phyloP scores from a whole-genome alignment of 2,329 filamentous ascomycete species.

The Sarocladium brachiariae region DNA sequence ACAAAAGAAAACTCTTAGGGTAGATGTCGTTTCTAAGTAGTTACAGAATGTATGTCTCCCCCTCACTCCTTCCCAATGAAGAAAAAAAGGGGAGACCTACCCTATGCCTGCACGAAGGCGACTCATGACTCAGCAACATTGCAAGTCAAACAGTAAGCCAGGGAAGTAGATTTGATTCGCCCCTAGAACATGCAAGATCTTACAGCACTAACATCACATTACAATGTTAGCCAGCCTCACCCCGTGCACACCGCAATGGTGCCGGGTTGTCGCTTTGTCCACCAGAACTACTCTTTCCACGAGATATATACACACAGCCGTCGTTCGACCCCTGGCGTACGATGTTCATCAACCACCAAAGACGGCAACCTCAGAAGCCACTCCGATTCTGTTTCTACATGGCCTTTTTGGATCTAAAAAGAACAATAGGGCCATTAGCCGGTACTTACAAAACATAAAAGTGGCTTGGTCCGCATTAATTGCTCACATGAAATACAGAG shows the following conservation, averaged over 20 bases:
- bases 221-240: neutral
- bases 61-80: too few species aligned
- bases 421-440: constrained; percentile 92
- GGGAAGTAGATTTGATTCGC: too few species aligned
- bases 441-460: constrained; percentile 46
- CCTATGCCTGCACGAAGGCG: too few species aligned
- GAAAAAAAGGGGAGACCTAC: too few species aligned
- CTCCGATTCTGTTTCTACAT: constrained; percentile 80
- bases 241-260: neutral
- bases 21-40: too few species aligned
- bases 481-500: constrained; percentile 43
- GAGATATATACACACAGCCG: constrained; percentile 16
- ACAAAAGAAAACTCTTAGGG: too few species aligned
- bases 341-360: constrained; percentile 58
- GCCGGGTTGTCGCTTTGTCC: neutral
- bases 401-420: constrained; percentile 92
- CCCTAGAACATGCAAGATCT: too few species aligned
- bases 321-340: constrained; percentile 44
- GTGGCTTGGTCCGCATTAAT: neutral
- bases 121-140: too few species aligned
- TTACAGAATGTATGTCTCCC: too few species aligned
- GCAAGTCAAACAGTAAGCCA: too few species aligned
- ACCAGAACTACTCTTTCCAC: neutral
- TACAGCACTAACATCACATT: too few species aligned
- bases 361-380: constrained; percentile 24